Conservation (phyloP, 495 filamentous ascomycete genomes). For the Tuber microsphaerosporum region DNA sequence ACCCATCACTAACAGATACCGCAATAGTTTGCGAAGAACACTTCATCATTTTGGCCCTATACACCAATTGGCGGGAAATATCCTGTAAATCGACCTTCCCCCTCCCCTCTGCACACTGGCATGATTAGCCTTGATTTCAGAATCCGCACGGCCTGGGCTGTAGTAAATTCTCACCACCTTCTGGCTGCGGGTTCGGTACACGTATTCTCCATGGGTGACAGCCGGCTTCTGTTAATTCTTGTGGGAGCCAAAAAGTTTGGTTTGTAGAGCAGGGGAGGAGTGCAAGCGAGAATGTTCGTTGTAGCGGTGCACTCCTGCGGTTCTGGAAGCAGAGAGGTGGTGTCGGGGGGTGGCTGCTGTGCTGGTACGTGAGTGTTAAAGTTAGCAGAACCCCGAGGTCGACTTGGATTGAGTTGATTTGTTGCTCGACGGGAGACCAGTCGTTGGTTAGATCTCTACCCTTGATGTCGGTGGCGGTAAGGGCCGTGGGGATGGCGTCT, state of each 20-base stretch:
- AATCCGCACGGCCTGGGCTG: constrained; percentile 14
- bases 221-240: constrained; percentile 11
- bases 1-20: background rate
- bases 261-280: constrained; percentile 22
- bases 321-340: too few species aligned
- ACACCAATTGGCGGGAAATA: constrained; percentile 22
- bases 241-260: constrained; percentile 14
- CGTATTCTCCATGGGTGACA: constrained; percentile 18
- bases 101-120: background rate
- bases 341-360: too few species aligned
- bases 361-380: too few species aligned
- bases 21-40: background rate
- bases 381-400: too few species aligned
- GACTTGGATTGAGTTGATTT: too few species aligned
- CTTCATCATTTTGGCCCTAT: constrained; percentile 22
- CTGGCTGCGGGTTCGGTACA: constrained; percentile 21
- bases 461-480: too few species aligned
- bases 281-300: constrained; percentile 34
- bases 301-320: constrained; percentile 24
- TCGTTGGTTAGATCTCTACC: too few species aligned
- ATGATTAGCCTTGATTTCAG: constrained; percentile 18
- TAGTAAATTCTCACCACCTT: constrained; percentile 28
- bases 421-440: too few species aligned
- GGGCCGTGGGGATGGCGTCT: too few species aligned
- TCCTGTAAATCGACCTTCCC: background rate